These are phyloP conservation scores for Tilletia caries DNA, from an alignment of 1,284 basidiomycete species.

Conservation along the genomic window DNA sequence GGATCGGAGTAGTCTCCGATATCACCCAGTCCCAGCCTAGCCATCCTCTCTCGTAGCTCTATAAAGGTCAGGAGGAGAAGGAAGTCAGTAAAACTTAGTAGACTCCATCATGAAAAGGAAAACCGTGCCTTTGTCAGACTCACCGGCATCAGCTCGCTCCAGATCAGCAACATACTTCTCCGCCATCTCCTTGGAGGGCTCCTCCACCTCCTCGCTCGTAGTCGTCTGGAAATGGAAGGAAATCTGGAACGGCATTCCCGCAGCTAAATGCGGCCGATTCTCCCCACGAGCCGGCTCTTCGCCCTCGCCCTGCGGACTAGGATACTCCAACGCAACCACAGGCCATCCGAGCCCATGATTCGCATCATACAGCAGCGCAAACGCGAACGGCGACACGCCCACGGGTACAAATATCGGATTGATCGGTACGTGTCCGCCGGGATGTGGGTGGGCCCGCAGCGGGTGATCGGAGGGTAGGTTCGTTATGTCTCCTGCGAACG, in stretches of 20 bases:
- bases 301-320: too few species aligned
- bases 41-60: constrained; percentile 48
- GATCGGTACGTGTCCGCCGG: constrained; percentile 27
- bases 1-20: constrained; percentile 31
- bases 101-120: neutral
- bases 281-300: neutral
- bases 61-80: neutral
- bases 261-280: constrained; percentile 6
- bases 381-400: constrained; percentile 40
- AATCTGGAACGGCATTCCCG: constrained; percentile 23
- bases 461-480: neutral
- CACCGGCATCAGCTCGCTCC: constrained; percentile 40
- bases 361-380: constrained; percentile 44
- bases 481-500: neutral
- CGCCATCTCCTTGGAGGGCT: constrained; percentile 32
- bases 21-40: constrained; percentile 39
- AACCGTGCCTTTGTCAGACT: neutral
- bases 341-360: constrained; percentile 39
- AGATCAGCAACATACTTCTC: constrained; percentile 35
- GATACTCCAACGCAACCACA: constrained; percentile 21
- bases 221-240: constrained; percentile 16
- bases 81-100: neutral
- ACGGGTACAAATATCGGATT: constrained; percentile 42
- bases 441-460: constrained; percentile 13
- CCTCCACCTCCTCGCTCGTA: constrained; percentile 23